Conservation (phyloP, 345 rosid genomes). For the Citrus cavaleriei region DNA sequence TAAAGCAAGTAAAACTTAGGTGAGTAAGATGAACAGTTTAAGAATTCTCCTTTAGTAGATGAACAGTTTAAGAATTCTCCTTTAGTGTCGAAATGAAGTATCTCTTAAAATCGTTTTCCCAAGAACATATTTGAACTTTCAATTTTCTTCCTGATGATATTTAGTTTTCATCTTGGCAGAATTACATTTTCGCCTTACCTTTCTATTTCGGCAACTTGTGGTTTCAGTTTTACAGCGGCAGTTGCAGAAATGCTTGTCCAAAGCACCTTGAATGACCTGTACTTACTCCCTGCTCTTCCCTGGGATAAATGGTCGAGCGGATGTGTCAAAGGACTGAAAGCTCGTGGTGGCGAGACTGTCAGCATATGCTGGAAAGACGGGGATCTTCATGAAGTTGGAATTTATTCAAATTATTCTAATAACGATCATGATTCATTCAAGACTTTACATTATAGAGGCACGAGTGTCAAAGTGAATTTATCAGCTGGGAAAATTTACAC, state of each 20-base stretch:
- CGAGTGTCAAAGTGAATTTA: conserved; percentile 29
- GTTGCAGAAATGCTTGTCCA: conserved; percentile 86
- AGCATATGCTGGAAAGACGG: conserved; percentile 71
- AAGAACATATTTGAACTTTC: neutral
- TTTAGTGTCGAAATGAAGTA: neutral
- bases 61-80: neutral
- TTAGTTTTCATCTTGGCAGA: neutral
- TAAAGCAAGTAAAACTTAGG: neutral
- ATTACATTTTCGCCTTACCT: neutral
- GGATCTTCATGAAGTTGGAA: conserved; percentile 59
- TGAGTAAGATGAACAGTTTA: neutral
- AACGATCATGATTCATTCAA: conserved; percentile 30
- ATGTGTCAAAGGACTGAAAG: conserved; percentile 67
- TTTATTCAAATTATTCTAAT: conserved; percentile 26
- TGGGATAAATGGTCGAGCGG: conserved; percentile 76
- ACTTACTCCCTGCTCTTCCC: conserved; percentile 85
- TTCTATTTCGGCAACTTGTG: neutral
- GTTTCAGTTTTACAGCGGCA: conserved; percentile 64
- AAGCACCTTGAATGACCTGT: conserved; percentile 65
- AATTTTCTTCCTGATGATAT: too few relatives aligned
- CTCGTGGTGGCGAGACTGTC: conserved; percentile 70
- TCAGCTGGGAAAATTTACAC: conserved; percentile 44
- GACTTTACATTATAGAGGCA: conserved; percentile 55
- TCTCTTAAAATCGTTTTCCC: neutral
- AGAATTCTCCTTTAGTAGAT: neutral